phyloP scores from a whole-genome alignment of 1,284 basidiomycete species.

The Pseudozyma thailandica region DNA sequence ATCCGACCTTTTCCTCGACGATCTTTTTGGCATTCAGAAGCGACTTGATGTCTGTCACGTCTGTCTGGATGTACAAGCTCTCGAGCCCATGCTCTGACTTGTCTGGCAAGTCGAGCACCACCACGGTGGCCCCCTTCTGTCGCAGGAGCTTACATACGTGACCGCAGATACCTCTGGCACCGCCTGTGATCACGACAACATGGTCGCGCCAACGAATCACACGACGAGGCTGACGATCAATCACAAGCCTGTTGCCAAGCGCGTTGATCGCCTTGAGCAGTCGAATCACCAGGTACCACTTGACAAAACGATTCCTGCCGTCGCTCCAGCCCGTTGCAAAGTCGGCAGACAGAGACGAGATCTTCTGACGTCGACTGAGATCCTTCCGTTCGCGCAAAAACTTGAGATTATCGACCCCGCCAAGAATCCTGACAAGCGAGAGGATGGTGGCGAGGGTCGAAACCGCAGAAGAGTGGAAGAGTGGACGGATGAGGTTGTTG shows the following conservation, averaged over 20 bases:
- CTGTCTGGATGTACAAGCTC: conserved; percentile 44
- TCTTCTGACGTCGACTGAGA: conserved; percentile 25
- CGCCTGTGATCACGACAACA: conserved; percentile 55
- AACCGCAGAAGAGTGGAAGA: conserved; percentile 28
- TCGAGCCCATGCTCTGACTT: conserved; percentile 48
- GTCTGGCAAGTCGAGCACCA: conserved; percentile 48
- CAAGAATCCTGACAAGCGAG: conserved; percentile 36
- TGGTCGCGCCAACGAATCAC: conserved; percentile 49
- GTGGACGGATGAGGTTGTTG: conserved; percentile 28
- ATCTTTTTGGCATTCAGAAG: conserved; percentile 39
- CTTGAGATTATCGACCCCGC: conserved; percentile 38
- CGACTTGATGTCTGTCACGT: conserved; percentile 53
- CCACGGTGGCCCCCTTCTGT: conserved; percentile 47
- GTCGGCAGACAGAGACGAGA: conserved; percentile 11
- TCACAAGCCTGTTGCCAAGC: conserved; percentile 41
- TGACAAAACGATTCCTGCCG: conserved; percentile 15
- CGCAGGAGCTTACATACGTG: conserved; percentile 39
- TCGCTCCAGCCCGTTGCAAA: conserved; percentile 30
- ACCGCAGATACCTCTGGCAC: conserved; percentile 54
- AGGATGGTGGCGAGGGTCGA: conserved; percentile 47
- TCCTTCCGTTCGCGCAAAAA: conserved; percentile 22
- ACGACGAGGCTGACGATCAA: conserved; percentile 32
- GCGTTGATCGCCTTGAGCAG: conserved; percentile 46
- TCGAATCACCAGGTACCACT: conserved; percentile 36
- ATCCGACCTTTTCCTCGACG: conserved; percentile 47